Conservation (phyloP, 768 basidiomycete genomes). For the Lentinula aciculospora region DNA sequence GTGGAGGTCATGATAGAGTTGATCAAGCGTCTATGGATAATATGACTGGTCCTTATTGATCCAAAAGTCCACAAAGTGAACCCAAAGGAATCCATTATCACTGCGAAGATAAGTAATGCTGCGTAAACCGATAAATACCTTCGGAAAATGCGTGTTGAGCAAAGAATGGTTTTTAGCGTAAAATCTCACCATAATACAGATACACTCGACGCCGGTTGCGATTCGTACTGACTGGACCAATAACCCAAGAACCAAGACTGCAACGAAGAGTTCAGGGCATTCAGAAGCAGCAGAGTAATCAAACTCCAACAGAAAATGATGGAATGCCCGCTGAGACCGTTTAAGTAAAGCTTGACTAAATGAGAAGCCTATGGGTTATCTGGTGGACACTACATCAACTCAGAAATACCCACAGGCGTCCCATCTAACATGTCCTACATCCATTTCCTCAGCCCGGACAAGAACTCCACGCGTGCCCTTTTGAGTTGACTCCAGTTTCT, state of each 20-base stretch:
- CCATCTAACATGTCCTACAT: conserved; percentile 39
- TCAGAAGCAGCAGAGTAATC: background rate
- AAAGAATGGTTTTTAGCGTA: background rate
- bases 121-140: conserved; percentile 2
- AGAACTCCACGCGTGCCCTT: conserved; percentile 29
- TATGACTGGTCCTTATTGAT: conserved; percentile 1
- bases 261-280: background rate
- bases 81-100: background rate
- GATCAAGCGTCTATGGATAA: conserved; percentile 29
- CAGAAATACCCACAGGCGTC: conserved; percentile 20
- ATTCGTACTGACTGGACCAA: conserved; percentile 15
- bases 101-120: background rate
- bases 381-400: background rate
- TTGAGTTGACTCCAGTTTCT: background rate
- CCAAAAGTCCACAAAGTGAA: conserved; percentile 3
- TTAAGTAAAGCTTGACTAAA: conserved; percentile 18
- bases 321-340: conserved; percentile 16
- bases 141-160: background rate
- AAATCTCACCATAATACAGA: conserved; percentile 5
- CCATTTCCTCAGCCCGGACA: conserved; percentile 41
- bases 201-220: conserved; percentile 4
- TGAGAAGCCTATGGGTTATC: background rate
- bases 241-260: conserved; percentile 21
- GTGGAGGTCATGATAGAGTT: conserved; percentile 38
- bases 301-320: conserved; percentile 13